These are phyloP conservation scores for Lolium perenne DNA, from an alignment of 176 grass and related monocot genomes.

Conservation along the genomic window DNA sequence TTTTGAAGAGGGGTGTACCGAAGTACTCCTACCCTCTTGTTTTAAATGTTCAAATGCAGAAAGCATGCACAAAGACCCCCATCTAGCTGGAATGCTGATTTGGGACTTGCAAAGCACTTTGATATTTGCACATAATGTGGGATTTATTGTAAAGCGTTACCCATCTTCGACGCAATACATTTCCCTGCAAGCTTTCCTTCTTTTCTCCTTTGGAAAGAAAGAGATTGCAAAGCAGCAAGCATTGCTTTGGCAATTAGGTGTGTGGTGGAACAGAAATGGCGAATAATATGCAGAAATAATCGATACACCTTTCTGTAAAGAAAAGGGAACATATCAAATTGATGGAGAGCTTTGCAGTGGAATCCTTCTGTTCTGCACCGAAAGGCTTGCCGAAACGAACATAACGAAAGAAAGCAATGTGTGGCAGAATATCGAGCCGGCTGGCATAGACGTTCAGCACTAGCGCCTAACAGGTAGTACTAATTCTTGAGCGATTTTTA, in stretches of 20 bases:
- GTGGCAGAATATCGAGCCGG: background rate
- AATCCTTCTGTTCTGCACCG: background rate
- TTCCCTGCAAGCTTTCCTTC: background rate
- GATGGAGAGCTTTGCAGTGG: background rate
- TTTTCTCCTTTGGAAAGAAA: background rate
- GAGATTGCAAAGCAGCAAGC: background rate
- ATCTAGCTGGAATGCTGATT: too few species aligned
- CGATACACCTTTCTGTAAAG: background rate
- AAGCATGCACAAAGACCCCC: too few species aligned
- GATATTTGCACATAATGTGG: too few species aligned
- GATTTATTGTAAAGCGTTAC: too few species aligned
- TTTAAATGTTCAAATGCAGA: too few species aligned
- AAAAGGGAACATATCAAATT: background rate
- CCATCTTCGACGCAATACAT: too few species aligned
- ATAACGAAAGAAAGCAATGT: background rate
- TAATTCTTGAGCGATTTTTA: too few species aligned
- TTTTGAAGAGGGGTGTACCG: too few species aligned
- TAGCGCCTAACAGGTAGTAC: background rate
- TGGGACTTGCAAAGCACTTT: too few species aligned
- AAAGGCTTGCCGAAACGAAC: background rate
- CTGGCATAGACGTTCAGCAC: background rate
- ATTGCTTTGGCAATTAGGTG: background rate
- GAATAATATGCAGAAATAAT: background rate
- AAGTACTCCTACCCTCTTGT: too few species aligned
- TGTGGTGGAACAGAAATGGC: background rate